Evolutionary conservation across 2,329 filamentous ascomycete species (phyloP), one percentile per base, ranked within the genome.

Genomic region (Aspergillus sp.): DNA sequence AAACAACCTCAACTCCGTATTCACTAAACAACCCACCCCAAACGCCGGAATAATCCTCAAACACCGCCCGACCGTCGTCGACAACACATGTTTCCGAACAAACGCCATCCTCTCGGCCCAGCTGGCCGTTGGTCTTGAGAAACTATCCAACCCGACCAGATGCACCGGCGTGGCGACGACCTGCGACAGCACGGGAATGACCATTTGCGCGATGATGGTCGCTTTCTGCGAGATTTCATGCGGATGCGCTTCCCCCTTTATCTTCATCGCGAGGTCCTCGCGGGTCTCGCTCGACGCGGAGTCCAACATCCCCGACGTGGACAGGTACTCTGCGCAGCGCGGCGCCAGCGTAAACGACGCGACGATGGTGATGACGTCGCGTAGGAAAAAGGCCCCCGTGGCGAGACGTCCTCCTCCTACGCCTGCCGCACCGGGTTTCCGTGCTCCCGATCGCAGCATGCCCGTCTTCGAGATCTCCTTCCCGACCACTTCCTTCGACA

Each of bases 341-440:
- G 66, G 67, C 1, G 69, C 69, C 18, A 73, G 60, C 1, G 69
- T 73, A 18, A 73, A 73, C 0, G 68, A 73, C 1, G 71, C 71
- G 72, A 95, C 96, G 67, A 96, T 92, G 55, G 92, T 96, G 59
- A 96, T 77, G 74, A 87, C 90, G 78, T 96, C 92, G 67, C 92
- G 86, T 47, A 88, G 67, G 1, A 90, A 87, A 78, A 96, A 96
- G 51, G 96, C 84, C 0, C 65, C 64, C n/a, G 65, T 65, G 6
- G 67, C 67, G 14, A 42, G 36, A 16, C 36, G 36, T n/a, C 36
- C 36, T 42, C 36, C 36, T 36, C 32, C 32, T 36, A 5, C 12
- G 4, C 14, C 16, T 14, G 36, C 12, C 4, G 22, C 22, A 22
- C 22, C 22, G n/a, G 6, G 12, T 42, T 42, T 42, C 14, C 50